These are phyloP conservation scores for Sonneratia alba DNA, from an alignment of 345 rosid species.

Conservation along the genomic window DNA sequence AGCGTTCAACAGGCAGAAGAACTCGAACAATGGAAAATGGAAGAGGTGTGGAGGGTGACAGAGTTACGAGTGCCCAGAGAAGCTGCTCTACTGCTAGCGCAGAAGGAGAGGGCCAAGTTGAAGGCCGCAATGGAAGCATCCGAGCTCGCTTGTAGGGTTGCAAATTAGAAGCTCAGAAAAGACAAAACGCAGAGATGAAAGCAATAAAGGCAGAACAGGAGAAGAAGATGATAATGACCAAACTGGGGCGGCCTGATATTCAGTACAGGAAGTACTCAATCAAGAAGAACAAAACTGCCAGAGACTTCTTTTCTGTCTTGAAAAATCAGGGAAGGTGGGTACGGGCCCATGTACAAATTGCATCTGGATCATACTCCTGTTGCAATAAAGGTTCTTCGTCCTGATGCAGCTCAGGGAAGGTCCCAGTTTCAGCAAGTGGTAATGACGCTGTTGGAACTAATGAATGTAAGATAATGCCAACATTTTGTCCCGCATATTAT, in stretches of 20 bases:
- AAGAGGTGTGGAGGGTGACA: conserved; percentile 66
- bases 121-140: conserved; percentile 79
- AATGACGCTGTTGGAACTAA: neutral
- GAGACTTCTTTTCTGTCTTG: conserved; percentile 48
- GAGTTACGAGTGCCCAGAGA: conserved; percentile 71
- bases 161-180: conserved; percentile 68
- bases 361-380: conserved; percentile 75
- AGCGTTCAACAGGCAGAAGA: conserved; percentile 51
- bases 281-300: conserved; percentile 78
- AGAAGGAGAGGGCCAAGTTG: conserved; percentile 76
- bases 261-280: conserved; percentile 73
- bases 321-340: conserved; percentile 91
- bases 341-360: conserved; percentile 82
- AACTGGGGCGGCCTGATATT: conserved; percentile 37
- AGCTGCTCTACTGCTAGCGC: conserved; percentile 66
- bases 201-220: conserved; percentile 60
- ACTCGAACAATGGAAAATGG: conserved; percentile 65
- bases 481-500: neutral
- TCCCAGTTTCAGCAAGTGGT: conserved; percentile 96
- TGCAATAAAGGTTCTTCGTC: conserved; percentile 40
- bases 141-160: conserved; percentile 74
- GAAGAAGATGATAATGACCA: conserved; percentile 52
- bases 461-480: neutral
- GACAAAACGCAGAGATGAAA: conserved; percentile 65
- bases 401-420: conserved; percentile 40